A percentile compares a stretch with the other conserved stretches of the same genome.
Conservation (phyloP, 225 moss, liverwort and hornwort genomes). For the Marchantia paleacea region DNA sequence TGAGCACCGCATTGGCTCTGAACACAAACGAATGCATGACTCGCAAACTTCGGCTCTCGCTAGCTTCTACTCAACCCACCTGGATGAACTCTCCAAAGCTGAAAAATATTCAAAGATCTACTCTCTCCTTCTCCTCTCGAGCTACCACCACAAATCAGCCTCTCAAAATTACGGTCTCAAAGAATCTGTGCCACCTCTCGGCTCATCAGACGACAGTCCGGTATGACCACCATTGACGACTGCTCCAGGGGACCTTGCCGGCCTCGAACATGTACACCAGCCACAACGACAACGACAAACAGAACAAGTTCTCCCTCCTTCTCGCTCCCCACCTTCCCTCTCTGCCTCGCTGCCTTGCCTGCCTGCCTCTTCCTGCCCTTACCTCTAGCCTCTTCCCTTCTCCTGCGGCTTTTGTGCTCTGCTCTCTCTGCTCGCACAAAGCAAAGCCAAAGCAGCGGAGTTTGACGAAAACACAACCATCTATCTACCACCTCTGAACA, state of each 20-base stretch:
- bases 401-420: background rate
- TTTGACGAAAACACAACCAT: background rate
- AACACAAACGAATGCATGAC: slow-evolving; percentile 52
- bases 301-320: background rate
- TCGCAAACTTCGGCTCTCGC: slow-evolving; percentile 2
- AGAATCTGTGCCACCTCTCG: background rate
- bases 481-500: background rate
- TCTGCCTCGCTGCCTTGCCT: background rate
- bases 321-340: too few relatives aligned
- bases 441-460: background rate
- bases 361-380: background rate
- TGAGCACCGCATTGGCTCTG: slow-evolving; percentile 56
- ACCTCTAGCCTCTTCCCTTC: background rate
- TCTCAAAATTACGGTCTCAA: background rate
- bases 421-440: background rate
- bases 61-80: background rate
- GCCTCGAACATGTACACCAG: background rate
- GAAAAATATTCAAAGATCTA: background rate
- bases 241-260: background rate
- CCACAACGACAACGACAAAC: background rate
- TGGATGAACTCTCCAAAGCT: background rate
- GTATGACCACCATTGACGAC: background rate
- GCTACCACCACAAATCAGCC: background rate
- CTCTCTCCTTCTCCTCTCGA: background rate
- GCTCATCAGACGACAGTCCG: background rate